Evolutionary conservation across 306 rosid species (phyloP), one percentile per base, ranked within the genome.

Genomic region (Glycyrrhiza uralensis): DNA sequence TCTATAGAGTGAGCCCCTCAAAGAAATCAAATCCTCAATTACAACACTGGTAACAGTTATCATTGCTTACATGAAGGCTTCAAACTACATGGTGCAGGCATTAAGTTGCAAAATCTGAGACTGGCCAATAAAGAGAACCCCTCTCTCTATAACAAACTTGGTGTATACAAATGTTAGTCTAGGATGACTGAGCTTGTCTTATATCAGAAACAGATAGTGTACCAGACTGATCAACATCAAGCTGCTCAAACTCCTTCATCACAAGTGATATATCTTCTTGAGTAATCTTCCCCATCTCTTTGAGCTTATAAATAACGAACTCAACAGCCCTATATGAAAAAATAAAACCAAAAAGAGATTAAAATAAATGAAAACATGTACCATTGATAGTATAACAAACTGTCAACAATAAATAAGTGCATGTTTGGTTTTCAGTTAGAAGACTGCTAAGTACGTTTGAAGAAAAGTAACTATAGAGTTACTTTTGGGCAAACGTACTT

Each of bases 171-270:
- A 44, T 45, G 18, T 5, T 23, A 39, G 33, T 65, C 46, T 70
- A 67, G 72, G 87, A 75, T 59, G 86, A 70, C 52, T 89, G 96
- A 76, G 93, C 90, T 77, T 87, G 87, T 13, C 30, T 49, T 77
- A 94, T 72, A 64, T 94, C 99, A 20, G 91, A 85, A 26, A 0
- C 2, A 3, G 97, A 76, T 44, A 94, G 60, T 4, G 93, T 79
- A 66, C 99, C 99, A 5, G 96, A 91, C 39, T 89, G 89, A 85
- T 94, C 99, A 79, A 91, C 85, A 66, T 94, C 97, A 63, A 94
- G 93, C 66, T 84, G 71, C 61, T 94, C 90, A 80, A 94, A 94
- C 83, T 89, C 90, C 68, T 85, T 66, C 97, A 89, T 58, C 17
- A 94, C 71, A 49, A 83, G 87, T 64, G 81, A 45, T 52, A 94